A percentile compares a stretch with the other conserved stretches of the same genome.
Conservation (phyloP, 257 asterid genomes). For the Penstemon eatonii region DNA sequence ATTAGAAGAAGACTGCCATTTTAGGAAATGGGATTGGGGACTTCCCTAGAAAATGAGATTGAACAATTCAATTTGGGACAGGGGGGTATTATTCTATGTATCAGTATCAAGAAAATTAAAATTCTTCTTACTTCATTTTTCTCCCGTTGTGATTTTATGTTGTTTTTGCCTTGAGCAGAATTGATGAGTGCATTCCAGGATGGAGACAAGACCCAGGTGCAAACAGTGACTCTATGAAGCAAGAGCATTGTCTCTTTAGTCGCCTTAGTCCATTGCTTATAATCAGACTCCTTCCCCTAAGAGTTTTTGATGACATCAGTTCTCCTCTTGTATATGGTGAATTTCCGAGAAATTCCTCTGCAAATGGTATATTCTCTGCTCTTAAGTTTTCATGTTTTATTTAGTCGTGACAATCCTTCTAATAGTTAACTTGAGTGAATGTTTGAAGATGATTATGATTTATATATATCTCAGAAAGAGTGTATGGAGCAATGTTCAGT, state of each 20-base stretch:
- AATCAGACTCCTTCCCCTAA: constrained; percentile 81
- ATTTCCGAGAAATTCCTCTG: constrained; percentile 33
- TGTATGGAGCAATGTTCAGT: neutral
- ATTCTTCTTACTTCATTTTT: neutral
- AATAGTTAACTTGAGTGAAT: neutral
- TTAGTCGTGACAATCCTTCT: neutral
- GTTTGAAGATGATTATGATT: neutral
- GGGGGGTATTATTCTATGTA: neutral
- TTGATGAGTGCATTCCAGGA: constrained; percentile 34
- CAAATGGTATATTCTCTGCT: constrained; percentile 47
- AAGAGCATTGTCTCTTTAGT: constrained; percentile 52
- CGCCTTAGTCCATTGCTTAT: constrained; percentile 89
- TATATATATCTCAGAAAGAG: neutral
- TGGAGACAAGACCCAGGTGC: constrained; percentile 32
- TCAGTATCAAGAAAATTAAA: neutral
- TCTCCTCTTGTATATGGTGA: constrained; percentile 69
- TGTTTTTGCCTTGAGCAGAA: constrained; percentile 42
- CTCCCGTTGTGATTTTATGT: neutral
- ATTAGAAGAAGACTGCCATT: neutral
- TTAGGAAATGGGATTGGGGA: neutral
- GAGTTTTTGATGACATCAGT: constrained; percentile 68
- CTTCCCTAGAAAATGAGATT: neutral
- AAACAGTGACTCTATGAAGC: constrained; percentile 38
- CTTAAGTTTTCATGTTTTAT: constrained; percentile 4
- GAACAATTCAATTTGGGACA: neutral